Conservation (phyloP, 768 basidiomycete species). For the Lyophyllum shimeji region DNA sequence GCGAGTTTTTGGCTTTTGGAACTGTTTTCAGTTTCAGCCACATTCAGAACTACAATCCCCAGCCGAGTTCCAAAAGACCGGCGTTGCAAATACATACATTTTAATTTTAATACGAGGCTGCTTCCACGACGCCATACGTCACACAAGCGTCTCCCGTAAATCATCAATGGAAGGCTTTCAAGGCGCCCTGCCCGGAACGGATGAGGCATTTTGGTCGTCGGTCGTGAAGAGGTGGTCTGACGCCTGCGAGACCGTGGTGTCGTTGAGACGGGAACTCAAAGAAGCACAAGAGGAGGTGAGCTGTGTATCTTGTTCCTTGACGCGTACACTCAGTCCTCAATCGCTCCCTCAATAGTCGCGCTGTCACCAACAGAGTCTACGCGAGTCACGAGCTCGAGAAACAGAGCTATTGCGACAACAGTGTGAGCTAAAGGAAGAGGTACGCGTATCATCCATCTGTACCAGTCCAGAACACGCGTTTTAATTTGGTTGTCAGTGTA, state of each 20-base stretch:
- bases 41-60: no score
- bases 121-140: not conserved
- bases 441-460: slow-evolving; percentile 13
- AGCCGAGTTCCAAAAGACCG: no score
- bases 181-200: slow-evolving; percentile 20
- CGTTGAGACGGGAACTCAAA: slow-evolving; percentile 32
- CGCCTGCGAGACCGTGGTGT: slow-evolving; percentile 30
- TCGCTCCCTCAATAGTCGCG: not conserved
- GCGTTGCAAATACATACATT: no score
- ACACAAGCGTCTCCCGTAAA: not conserved
- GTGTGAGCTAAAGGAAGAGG: slow-evolving; percentile 25
- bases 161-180: not conserved
- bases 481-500: slow-evolving; percentile 2
- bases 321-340: not conserved
- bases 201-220: slow-evolving; percentile 33
- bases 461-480: not conserved
- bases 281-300: slow-evolving; percentile 18
- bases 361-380: not conserved
- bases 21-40: no score
- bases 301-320: not conserved
- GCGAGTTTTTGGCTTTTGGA: no score
- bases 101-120: not conserved
- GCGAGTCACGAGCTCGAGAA: not conserved
- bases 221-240: slow-evolving; percentile 38
- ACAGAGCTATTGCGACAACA: not conserved